A percentile compares a stretch with the other conserved stretches of the same genome.
Conservation (phyloP, 345 rosid species). For the Sonneratia alba region DNA sequence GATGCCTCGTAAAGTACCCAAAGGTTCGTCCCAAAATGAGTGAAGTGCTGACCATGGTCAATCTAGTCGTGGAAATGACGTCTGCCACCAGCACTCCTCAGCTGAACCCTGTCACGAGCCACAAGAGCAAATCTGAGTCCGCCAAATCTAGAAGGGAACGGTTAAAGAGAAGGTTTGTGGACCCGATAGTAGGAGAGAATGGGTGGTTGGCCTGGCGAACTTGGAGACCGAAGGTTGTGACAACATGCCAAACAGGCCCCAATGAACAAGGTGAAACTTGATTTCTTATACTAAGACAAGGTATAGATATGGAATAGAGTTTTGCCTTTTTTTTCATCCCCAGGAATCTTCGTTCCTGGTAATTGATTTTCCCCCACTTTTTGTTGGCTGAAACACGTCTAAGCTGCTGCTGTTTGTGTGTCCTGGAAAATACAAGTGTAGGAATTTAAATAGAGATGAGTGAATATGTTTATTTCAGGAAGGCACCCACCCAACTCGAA, state of each 20-base stretch:
- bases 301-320: background rate
- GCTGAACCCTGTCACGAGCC: conserved; percentile 20
- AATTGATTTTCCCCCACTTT: background rate
- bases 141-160: conserved; percentile 36
- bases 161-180: conserved; percentile 41
- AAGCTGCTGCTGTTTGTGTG: background rate
- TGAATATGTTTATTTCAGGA: background rate
- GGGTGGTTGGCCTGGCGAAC: conserved; percentile 43
- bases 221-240: conserved; percentile 41
- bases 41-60: conserved; percentile 61
- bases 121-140: conserved; percentile 18
- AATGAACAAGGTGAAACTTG: background rate
- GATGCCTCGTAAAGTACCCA: conserved; percentile 54
- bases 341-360: background rate
- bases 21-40: conserved; percentile 76
- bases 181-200: conserved; percentile 32
- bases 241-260: conserved; percentile 3
- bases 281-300: background rate
- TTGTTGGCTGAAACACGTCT: background rate
- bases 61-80: conserved; percentile 40
- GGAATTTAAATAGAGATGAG: background rate
- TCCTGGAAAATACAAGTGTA: background rate
- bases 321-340: background rate
- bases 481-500: background rate
- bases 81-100: conserved; percentile 29